These are phyloP conservation scores for Leccinum broughii DNA, from an alignment of 768 basidiomycete genomes.

Conservation along the genomic window DNA sequence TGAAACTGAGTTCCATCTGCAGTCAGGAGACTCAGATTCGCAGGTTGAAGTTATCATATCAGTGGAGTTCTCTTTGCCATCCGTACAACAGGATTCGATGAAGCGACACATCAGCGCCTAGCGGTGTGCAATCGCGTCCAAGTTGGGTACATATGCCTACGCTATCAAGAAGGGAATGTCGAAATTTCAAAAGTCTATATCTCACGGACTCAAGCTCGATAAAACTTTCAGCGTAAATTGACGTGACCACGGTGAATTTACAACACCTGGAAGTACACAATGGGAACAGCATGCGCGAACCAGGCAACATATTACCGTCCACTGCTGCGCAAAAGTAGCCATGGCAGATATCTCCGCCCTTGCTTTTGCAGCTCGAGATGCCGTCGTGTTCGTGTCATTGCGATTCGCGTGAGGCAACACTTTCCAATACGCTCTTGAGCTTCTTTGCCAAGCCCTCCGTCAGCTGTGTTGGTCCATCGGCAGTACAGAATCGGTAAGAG, in stretches of 20 bases:
- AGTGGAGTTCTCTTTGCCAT: too few relatives aligned
- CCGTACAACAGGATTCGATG: too few relatives aligned
- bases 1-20: too few relatives aligned
- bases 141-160: too few relatives aligned
- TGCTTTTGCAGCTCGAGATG: background rate
- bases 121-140: too few relatives aligned
- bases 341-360: background rate
- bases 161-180: too few relatives aligned
- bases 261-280: background rate
- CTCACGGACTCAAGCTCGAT: background rate
- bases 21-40: too few relatives aligned
- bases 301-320: background rate
- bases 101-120: too few relatives aligned
- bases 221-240: background rate
- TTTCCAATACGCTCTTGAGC: constrained; percentile 43
- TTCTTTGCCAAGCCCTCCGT: constrained; percentile 63
- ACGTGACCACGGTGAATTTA: background rate
- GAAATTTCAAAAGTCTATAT: too few relatives aligned
- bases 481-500: constrained; percentile 76
- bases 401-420: constrained; percentile 34
- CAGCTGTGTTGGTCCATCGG: constrained; percentile 67
- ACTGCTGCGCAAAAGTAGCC: background rate
- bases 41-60: too few relatives aligned
- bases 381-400: background rate
- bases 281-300: background rate